phyloP scores from a whole-genome alignment of 2,329 filamentous ascomycete genomes.

The Nigrospora osmanthi region DNA sequence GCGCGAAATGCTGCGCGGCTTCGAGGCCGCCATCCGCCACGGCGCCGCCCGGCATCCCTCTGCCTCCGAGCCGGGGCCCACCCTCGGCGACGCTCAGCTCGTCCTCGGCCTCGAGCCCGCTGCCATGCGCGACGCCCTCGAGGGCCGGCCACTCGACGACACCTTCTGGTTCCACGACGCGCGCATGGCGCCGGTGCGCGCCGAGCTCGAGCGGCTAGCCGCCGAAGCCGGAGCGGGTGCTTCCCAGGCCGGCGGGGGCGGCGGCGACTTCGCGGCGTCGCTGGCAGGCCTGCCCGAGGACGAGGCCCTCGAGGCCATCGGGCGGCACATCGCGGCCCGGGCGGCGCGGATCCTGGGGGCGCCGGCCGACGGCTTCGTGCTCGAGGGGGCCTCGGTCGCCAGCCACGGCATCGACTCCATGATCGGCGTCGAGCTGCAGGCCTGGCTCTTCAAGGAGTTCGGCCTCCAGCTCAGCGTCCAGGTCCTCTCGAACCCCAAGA shows the following conservation, averaged over 20 bases:
- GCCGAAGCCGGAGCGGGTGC: neutral
- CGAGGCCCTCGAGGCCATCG: neutral
- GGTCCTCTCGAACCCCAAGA: constrained; percentile 1
- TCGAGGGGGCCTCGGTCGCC: constrained; percentile 2
- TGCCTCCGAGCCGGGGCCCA: neutral
- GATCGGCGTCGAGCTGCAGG: constrained; percentile 3
- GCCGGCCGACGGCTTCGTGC: constrained; percentile 2
- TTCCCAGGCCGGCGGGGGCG: neutral
- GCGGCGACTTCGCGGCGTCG: neutral
- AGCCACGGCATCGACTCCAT: constrained; percentile 3
- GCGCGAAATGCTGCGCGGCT: constrained; percentile 2
- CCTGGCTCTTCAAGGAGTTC: constrained; percentile 4
- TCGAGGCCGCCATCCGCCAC: constrained; percentile 6
- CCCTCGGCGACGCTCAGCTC: constrained; percentile 4
- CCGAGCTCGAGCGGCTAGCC: neutral
- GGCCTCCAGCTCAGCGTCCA: constrained; percentile 2
- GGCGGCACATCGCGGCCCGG: constrained; percentile 2
- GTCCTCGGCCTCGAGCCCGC: constrained; percentile 5
- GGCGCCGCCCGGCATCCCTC: neutral
- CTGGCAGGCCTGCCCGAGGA: neutral
- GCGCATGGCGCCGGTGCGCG: neutral
- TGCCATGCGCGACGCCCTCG: neutral
- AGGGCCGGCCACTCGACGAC: neutral
- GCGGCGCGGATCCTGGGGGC: constrained; percentile 3
- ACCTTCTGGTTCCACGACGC: constrained; percentile 4